phyloP scores from a whole-genome alignment of 176 grass and related monocot species.

The Pharus latifolius region DNA sequence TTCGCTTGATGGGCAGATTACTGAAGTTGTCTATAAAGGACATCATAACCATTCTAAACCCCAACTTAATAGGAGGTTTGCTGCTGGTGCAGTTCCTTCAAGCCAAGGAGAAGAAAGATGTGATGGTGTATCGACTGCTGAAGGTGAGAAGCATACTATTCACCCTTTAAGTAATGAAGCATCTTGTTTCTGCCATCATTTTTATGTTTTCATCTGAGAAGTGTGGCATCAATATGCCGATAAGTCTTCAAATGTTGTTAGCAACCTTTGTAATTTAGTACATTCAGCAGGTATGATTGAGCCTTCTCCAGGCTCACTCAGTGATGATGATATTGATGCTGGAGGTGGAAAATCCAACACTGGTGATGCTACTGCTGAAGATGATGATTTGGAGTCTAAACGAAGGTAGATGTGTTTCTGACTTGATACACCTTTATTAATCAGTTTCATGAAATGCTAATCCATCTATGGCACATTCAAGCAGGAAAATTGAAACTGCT shows the following conservation, averaged over 20 bases:
- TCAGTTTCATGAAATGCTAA: slow-evolving; percentile 5
- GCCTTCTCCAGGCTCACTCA: slow-evolving; percentile 32
- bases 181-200: background rate
- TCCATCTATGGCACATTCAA: slow-evolving; percentile 22
- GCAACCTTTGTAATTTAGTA: slow-evolving; percentile 33
- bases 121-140: slow-evolving; percentile 32
- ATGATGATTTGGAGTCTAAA: slow-evolving; percentile 86
- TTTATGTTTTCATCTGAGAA: background rate
- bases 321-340: slow-evolving; percentile 69
- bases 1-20: slow-evolving; percentile 80
- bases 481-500: slow-evolving; percentile 82
- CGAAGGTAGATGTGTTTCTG: slow-evolving; percentile 61
- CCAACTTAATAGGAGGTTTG: slow-evolving; percentile 60
- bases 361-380: slow-evolving; percentile 58
- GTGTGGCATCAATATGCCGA: slow-evolving; percentile 40
- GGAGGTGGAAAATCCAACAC: slow-evolving; percentile 60
- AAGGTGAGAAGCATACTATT: slow-evolving; percentile 38
- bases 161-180: background rate
- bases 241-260: slow-evolving; percentile 42
- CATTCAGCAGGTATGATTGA: slow-evolving; percentile 47
- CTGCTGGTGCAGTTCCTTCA: slow-evolving; percentile 43
- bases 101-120: slow-evolving; percentile 64
- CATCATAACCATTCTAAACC: slow-evolving; percentile 86
- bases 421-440: background rate
- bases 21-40: slow-evolving; percentile 90